Base-by-base conservation (phyloP, 345 rosid species). In the Salix suchowensis region DNA sequence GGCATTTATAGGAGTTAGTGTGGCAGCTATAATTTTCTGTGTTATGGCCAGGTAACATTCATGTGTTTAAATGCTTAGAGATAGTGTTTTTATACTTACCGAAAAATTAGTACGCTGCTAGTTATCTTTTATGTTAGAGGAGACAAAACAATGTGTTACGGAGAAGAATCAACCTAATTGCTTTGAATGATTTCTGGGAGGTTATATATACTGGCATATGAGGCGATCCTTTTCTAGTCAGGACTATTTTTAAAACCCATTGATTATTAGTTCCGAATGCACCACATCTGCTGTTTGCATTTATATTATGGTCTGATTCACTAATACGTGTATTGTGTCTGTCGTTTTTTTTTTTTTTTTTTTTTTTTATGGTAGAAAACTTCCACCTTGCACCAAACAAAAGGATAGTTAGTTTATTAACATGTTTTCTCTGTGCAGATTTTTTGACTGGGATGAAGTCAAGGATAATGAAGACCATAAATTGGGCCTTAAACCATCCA, bases 381-480 rank as follows among this genome's bases (percentile, higher is more conserved):
- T 55, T n/a, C 14, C 62, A n/a, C 64, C 64, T 12, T 23, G 64
- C 12, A 10, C 64, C 64, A 58, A 58, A 4, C 40, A 64, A 34
- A 37, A 39, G 70, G 15, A 40, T 48, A 48, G 65, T 71, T 21
- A 16, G 23, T 65, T 18, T 65, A 48, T 26, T 71, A 36, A 16
- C 46, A 28, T 7, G 64, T 65, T 23, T 44, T 54, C 16, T 68
- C 36, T 81, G 28, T 71, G 70, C 85, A 96, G 99, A 85, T 84
- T 77, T 74, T 91, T 86, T 84, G 88, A 89, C 81, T 94, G 98
- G 98, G 88, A 83, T 46, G 84, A 74, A 72, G 81, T 79, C 37
- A 69, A 83, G 78, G 84, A 78, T 14, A 32, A 80, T 34, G 85
- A 82, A 79, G 86, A 74, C 72, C 86, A 76, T 55, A 84, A 84